Base-by-base conservation (phyloP, 2,329 filamentous ascomycete genomes). In the Penicillium sp. region DNA sequence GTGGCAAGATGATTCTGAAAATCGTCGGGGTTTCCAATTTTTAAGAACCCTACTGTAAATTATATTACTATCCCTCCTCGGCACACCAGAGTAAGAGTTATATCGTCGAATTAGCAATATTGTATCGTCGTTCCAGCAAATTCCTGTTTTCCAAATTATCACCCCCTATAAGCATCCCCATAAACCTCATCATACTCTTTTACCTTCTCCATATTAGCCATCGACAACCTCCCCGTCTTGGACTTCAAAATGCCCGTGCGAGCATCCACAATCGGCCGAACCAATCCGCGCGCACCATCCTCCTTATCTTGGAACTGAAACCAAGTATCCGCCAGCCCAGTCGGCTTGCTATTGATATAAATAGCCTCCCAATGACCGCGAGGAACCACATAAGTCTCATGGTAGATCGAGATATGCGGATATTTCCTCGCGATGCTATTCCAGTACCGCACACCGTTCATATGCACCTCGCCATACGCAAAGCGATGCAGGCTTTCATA, bases 371-470 rank as follows among this genome's bases (percentile, higher is more conserved):
- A 82, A 16, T 73, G 65, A 1, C 75, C 72, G 43, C 59, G 67
- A 3, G 77, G 76, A 4, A 73, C 75, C 52, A 75, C 70, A 67
- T 78, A 82, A 3, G 76, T 72, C 71, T 83, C 80, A 63, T 83
- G 80, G 58, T 69, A 80, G 65, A 83, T 82, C 25, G 72, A 71
- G 14, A 83, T 57, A 61, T 82, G 75, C 30, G 72, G 67, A 52
- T 74, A 65, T 6, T 76, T 54, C 60, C 75, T 74, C 22, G 68
- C 60, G 6, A 69, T 73, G 52, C 68, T 68, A 35, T 77, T 76
- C 78, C 78, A 83, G 79, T 79, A 82, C 30, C 73, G 69, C 79
- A 79, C 78, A 1, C 64, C 75, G n/a, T 76, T 71, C 25, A 73
- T 72, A 60, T 83, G 81, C 2, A 76, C 38, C 4, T 70, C 61